Evolutionary conservation across 75 land plant genomes (phyloP), one percentile per base, ranked within the genome.

Genomic region (Azolla pinnata): DNA sequence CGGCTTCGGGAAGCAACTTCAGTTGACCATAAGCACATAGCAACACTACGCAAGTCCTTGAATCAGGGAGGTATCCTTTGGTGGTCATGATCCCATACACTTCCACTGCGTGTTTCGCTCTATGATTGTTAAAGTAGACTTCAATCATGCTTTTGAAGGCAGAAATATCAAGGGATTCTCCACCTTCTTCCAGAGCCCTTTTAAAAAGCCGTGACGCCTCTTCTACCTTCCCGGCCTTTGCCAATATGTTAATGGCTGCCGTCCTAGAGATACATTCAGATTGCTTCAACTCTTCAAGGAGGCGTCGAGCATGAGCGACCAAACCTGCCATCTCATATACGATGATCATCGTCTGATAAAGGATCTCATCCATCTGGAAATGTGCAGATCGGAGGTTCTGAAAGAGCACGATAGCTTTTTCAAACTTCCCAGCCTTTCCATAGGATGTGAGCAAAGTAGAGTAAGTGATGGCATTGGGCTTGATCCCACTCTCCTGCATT

Each of bases 311-410:
- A 70, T 95, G 87, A 16, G 68, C 87, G 54, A 95, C 77, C 0
- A 90, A 42, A 16, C 97, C 99, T 32, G 80, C 88, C 55, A 67
- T 73, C 60, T 90, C 97, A 63, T 86, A 95, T 4, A 83, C 77
- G 27, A 82, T 76, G 51, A 95, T 74, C 91, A 90, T 90, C 1
- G 91, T 79, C 57, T 81, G 90, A 65, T 90, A 95, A n/a, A 95
- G 73, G 19, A 90, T 76, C 29, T 76, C 77, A 69, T 95, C 99
- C 62, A 86, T 86, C 40, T 81, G 76, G 29, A 74, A 79, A 0
- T 83, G 80, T 25, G 91, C 69, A 48, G 72, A 75, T 31, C 88
- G 75, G 47, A 95, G 60, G 67, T 80, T 83, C 64, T 86, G 83
- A 56, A 95, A 90, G 33, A 95, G 40, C 64, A 65, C 63, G 18